Conservation (phyloP, 192 early-diverging fungal genomes). For the Podochytrium sp. region DNA sequence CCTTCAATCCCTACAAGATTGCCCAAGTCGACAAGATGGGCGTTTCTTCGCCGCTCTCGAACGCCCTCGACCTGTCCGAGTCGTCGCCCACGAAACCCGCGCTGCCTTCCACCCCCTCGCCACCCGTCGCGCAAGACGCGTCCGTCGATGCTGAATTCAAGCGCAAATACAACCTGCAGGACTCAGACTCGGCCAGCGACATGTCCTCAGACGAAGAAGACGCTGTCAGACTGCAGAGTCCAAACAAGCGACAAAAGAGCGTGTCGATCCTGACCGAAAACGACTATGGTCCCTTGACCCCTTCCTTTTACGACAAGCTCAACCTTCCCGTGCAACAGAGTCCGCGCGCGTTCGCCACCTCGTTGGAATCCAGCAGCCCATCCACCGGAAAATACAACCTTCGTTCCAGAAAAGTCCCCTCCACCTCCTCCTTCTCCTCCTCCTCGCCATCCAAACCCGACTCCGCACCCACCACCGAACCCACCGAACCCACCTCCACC, state of each 20-base stretch:
- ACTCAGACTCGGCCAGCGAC: conserved; percentile 14
- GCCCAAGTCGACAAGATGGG: no score
- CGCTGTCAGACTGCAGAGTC: not conserved
- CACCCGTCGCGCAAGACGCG: no score
- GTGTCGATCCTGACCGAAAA: not conserved
- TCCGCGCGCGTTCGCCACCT: no score
- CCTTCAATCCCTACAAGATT: conserved; percentile 2
- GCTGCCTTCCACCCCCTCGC: no score
- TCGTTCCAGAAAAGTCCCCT: not conserved
- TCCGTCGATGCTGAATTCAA: conserved; percentile 25
- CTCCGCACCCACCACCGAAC: not conserved
- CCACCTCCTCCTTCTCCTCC: not conserved
- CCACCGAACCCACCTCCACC: not conserved
- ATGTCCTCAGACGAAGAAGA: not conserved
- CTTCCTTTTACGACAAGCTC: no score
- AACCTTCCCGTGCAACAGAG: no score
- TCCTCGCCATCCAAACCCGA: not conserved
- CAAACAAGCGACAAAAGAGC: conserved; percentile 10
- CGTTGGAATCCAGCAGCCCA: no score
- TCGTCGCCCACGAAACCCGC: no score
- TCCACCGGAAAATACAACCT: no score
- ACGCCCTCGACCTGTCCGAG: no score
- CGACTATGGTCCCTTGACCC: no score
- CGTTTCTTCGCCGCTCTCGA: no score
- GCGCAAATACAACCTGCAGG: conserved; percentile 21